A percentile compares a stretch with the other conserved stretches of the same genome.
Evolutionary conservation across 2,329 filamentous ascomycete species (phyloP).

Genomic region (Colletotrichum gloeosporioides): DNA sequence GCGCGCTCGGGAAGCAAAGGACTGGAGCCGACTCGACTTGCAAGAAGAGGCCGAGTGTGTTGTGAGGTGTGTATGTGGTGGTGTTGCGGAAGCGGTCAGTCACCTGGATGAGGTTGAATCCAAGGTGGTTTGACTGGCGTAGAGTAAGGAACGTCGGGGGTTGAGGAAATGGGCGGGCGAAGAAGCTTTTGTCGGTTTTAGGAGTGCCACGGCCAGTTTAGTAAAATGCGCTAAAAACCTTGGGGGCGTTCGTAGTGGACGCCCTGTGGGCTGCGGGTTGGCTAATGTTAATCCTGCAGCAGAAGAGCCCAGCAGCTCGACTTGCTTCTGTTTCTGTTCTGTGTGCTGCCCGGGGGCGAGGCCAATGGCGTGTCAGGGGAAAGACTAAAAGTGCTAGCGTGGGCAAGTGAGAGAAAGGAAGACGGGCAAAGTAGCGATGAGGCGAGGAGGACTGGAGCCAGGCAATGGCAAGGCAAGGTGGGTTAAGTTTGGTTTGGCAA

Average conservation of each 20-base stretch:
- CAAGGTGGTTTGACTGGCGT: background rate
- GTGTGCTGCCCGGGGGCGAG: background rate
- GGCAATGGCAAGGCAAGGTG: background rate
- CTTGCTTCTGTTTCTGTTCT: background rate
- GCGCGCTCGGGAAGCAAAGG: background rate
- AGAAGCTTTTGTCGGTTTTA: conserved; percentile 18
- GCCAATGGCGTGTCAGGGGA: conserved; percentile 13
- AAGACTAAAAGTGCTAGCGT: conserved; percentile 9
- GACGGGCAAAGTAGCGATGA: background rate
- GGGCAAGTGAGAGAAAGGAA: background rate
- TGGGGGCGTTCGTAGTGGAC: conserved; percentile 13
- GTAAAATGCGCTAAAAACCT: conserved; percentile 7
- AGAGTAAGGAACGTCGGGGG: background rate
- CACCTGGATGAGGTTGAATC: background rate
- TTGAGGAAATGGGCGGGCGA: conserved; percentile 11
- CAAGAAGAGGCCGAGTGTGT: background rate
- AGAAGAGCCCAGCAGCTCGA: background rate
- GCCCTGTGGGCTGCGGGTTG: conserved; percentile 14
- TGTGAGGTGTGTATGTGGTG: background rate
- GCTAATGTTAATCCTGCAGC: conserved; percentile 11
- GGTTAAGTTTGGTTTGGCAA: background rate
- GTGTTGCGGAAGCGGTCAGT: background rate
- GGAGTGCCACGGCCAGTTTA: conserved; percentile 14
- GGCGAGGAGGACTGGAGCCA: background rate
- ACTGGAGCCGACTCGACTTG: background rate